These are phyloP conservation scores for Salix viminalis DNA, from an alignment of 345 rosid species.

Conservation along the genomic window DNA sequence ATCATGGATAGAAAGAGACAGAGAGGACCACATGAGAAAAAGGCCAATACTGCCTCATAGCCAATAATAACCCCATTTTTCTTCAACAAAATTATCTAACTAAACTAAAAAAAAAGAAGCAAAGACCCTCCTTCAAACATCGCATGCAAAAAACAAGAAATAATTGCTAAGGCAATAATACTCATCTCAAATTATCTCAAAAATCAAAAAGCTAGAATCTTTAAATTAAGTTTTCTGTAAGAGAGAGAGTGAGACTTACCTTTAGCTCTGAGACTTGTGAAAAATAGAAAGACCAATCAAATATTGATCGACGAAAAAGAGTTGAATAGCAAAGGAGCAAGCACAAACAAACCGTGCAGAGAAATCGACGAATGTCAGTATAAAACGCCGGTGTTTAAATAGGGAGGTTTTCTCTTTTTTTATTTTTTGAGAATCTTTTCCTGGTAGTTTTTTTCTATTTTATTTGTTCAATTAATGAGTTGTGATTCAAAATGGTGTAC, in stretches of 20 bases:
- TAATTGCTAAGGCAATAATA: no score
- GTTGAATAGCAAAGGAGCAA: neutral
- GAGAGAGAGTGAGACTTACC: neutral
- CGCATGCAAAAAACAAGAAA: no score
- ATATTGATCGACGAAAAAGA: neutral
- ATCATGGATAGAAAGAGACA: neutral
- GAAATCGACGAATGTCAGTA: neutral
- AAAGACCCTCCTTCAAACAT: no score
- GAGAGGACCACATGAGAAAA: conserved; percentile 1
- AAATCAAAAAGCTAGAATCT: neutral
- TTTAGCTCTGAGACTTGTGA: neutral
- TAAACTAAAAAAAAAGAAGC: no score
- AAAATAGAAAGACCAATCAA: neutral
- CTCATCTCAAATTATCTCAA: neutral
- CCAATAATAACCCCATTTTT: neutral
- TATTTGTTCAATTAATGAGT: neutral
- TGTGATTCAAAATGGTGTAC: neutral
- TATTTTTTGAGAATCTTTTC: neutral
- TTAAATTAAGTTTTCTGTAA: neutral
- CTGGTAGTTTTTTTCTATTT: neutral
- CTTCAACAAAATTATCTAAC: neutral
- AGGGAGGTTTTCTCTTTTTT: neutral
- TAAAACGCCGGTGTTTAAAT: neutral
- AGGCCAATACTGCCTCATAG: neutral
- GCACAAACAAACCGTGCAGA: neutral